phyloP scores from a whole-genome alignment of 1,284 basidiomycete species.

The Fomitopsis pinicola region DNA sequence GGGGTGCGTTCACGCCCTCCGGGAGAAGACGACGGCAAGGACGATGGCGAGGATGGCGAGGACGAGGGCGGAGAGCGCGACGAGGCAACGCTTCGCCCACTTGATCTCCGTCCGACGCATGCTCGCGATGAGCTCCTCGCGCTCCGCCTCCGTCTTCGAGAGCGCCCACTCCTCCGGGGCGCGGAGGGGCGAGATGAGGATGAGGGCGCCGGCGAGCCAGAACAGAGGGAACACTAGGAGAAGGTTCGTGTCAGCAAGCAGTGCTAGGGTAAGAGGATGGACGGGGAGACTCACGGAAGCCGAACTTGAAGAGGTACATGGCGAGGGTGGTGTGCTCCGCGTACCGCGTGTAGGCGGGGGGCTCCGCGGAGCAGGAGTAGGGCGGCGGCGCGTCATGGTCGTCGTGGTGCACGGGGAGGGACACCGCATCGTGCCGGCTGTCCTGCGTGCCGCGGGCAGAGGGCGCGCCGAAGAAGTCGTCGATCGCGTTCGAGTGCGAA shows the following conservation, averaged over 20 bases:
- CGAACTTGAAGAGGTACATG: conserved; percentile 31
- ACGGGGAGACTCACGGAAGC: conserved; percentile 22
- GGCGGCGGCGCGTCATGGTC: conserved; percentile 16
- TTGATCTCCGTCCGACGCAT: conserved; percentile 34
- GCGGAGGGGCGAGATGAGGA: conserved; percentile 34
- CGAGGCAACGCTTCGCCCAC: conserved; percentile 39
- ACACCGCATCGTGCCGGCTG: conserved; percentile 24
- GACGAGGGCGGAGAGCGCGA: conserved; percentile 16
- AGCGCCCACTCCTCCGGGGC: conserved; percentile 36
- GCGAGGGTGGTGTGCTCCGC: conserved; percentile 28
- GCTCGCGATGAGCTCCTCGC: conserved; percentile 28
- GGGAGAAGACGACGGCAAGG: conserved; percentile 12
- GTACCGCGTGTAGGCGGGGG: conserved; percentile 21
- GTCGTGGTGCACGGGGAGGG: conserved; percentile 5
- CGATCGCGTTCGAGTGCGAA: conserved; percentile 19
- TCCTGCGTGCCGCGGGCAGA: conserved; percentile 20
- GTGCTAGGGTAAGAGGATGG: neutral
- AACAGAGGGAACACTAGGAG: conserved; percentile 38
- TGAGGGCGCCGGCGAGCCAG: conserved; percentile 36
- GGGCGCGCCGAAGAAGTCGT: conserved; percentile 27
- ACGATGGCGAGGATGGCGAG: conserved; percentile 13
- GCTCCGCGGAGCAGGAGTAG: conserved; percentile 17
- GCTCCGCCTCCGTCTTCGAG: conserved; percentile 34
- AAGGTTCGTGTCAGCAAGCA: neutral
- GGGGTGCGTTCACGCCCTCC: no score